Conservation (phyloP, 2,329 filamentous ascomycete genomes). For the Macrophomina pseudophaseolina region DNA sequence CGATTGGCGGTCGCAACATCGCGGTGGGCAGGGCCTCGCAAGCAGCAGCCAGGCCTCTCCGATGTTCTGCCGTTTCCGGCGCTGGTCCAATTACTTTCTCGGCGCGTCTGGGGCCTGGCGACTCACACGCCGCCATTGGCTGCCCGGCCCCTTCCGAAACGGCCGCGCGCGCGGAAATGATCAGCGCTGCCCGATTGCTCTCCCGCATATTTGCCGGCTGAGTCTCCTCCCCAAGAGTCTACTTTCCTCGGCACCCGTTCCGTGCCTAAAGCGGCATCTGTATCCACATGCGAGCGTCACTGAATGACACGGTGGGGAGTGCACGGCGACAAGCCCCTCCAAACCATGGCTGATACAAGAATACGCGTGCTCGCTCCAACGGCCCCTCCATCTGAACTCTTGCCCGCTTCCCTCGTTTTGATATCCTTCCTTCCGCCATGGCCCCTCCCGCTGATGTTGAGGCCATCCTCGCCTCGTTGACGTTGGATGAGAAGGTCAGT, state of each 20-base stretch:
- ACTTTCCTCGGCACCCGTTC: not conserved
- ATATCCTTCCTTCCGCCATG: slow-evolving; percentile 12
- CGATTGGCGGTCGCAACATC: slow-evolving; percentile 6
- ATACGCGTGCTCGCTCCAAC: not conserved
- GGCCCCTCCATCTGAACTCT: not conserved
- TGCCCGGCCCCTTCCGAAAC: no score
- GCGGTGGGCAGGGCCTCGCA: not conserved
- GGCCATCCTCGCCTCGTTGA: slow-evolving; percentile 38
- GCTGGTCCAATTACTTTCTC: not conserved
- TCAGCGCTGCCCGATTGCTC: not conserved
- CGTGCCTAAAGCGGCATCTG: slow-evolving; percentile 13
- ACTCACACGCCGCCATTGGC: not conserved
- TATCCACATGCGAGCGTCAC: slow-evolving; percentile 2
- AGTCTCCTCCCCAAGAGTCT: not conserved
- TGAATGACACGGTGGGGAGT: slow-evolving; percentile 3
- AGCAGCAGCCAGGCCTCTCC: not conserved
- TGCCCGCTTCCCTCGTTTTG: not conserved
- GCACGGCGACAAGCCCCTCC: not conserved
- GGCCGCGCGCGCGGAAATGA: not conserved
- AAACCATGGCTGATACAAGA: slow-evolving; percentile 13
- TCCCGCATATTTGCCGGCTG: not conserved
- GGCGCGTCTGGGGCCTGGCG: not conserved
- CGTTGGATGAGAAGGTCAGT: slow-evolving; percentile 42
- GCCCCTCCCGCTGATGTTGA: slow-evolving; percentile 37
- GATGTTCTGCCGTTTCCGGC: not conserved